Base-by-base conservation (phyloP, 352 stramenopile genomes). In the Phytophthora ramorum region DNA sequence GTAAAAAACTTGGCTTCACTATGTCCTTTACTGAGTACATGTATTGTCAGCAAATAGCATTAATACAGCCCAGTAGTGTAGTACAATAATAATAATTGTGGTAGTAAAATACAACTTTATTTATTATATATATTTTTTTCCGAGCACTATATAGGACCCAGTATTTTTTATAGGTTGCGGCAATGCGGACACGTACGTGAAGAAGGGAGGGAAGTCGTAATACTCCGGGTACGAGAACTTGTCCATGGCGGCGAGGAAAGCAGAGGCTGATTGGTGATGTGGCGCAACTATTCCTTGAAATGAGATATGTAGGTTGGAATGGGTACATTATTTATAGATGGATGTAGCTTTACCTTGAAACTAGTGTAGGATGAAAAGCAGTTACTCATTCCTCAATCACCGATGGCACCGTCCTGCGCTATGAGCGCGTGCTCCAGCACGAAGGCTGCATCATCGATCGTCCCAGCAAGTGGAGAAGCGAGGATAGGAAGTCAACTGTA, bases 181-280 rank as follows among this genome's bases (percentile, higher is more conserved):
- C 6, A 8, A 32, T 32, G 26, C 32, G 32, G 4, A 43, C 2
- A 69, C 73, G 63, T 60, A 90, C 80, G 87, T 95, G 73, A 94
- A 95, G 64, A 95, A 95, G 16, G 87, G 87, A 26, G 87, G 87
- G 55, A 95, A 95, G 66, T 93, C 77, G 76, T 93, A 93, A 70
- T 93, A 93, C 64, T 95, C 87, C 4, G 87, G 87, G 70, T 93
- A 95, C 52, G 78, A 75, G 69, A 93, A 95, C 57, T 89, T 87
- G 67, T 93, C 82, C 75, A 82, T 82, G 24, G 44, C 20, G 32
- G 22, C 32, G 26, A 30, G 26, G 26, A n/a, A 30, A 30, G 26
- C 26, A 4, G 26, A 30, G 1, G 26, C 22, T 30, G 26, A 4
- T n/a, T 1, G 26, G 7, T 6, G 26, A 30, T 30, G 4, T 30